phyloP scores from a whole-genome alignment of 352 stramenopile species.

The Blastocystis sp. region DNA sequence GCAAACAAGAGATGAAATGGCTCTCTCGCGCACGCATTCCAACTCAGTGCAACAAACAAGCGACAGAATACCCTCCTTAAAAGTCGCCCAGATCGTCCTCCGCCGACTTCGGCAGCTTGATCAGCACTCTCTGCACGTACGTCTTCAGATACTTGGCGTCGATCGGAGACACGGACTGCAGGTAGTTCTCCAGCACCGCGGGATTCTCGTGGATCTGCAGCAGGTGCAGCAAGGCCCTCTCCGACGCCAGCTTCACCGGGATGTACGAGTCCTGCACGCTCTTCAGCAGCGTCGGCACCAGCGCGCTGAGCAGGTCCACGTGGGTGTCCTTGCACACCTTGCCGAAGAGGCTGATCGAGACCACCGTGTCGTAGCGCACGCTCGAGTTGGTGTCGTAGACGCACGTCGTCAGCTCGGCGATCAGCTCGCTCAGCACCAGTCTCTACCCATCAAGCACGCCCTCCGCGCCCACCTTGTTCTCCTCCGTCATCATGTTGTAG shows the following conservation, averaged over 20 bases:
- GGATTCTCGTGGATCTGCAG: conserved; percentile 84
- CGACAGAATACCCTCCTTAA: conserved; percentile 14
- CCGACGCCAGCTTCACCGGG: conserved; percentile 84
- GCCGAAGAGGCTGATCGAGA: conserved; percentile 59
- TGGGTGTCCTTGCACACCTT: conserved; percentile 56
- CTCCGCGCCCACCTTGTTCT: conserved; percentile 27
- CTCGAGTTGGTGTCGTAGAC: conserved; percentile 65
- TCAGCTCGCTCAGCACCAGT: conserved; percentile 44
- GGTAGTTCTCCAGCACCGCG: conserved; percentile 82
- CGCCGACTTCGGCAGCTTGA: conserved; percentile 79
- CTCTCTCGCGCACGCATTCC: neutral
- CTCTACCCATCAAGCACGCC: conserved; percentile 28
- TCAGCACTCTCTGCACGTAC: conserved; percentile 84
- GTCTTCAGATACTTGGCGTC: conserved; percentile 85
- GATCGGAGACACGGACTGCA: conserved; percentile 76
- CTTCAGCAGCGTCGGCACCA: conserved; percentile 83
- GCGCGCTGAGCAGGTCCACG: conserved; percentile 60
- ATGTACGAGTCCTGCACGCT: conserved; percentile 88
- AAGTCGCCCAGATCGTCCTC: conserved; percentile 66
- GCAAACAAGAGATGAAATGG: neutral
- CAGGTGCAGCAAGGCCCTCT: conserved; percentile 85
- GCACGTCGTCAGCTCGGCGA: conserved; percentile 20
- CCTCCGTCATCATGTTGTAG: conserved; percentile 25
- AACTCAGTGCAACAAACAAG: neutral
- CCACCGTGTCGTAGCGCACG: conserved; percentile 61